A percentile compares a stretch with the other conserved stretches of the same genome.
Conservation (phyloP, 1,284 basidiomycete species). For the Cutaneotrichosporon sp. region DNA sequence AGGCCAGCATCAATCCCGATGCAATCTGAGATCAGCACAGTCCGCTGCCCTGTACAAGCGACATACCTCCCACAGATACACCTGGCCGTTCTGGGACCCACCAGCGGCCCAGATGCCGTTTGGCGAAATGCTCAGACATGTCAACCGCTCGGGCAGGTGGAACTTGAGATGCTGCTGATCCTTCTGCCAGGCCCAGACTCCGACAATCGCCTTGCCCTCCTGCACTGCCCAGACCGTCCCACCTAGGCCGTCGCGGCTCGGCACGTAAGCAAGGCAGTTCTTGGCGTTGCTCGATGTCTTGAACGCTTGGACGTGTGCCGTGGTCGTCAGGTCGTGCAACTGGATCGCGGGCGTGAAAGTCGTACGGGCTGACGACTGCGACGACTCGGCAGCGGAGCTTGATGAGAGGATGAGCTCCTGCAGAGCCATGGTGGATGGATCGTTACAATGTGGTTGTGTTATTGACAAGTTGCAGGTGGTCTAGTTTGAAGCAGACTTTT, state of each 20-base stretch:
- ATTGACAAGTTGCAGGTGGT: conserved; percentile 1
- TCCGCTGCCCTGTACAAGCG: background rate
- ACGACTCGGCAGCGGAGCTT: conserved; percentile 35
- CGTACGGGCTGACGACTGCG: conserved; percentile 24
- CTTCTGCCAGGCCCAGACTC: conserved; percentile 58
- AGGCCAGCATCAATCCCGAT: conserved; percentile 82
- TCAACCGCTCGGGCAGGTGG: conserved; percentile 83
- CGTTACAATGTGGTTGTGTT: background rate
- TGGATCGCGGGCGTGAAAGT: conserved; percentile 48
- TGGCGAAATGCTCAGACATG: conserved; percentile 72
- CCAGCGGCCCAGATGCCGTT: conserved; percentile 77
- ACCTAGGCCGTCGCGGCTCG: conserved; percentile 43
- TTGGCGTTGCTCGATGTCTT: conserved; percentile 46
- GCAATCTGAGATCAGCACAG: conserved; percentile 61
- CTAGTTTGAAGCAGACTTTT: conserved; percentile 9
- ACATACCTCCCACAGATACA: conserved; percentile 92
- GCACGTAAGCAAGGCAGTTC: conserved; percentile 42
- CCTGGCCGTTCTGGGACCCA: conserved; percentile 80
- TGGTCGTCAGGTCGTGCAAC: conserved; percentile 51
- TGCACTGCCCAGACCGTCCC: conserved; percentile 53
- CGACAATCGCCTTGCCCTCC: conserved; percentile 52
- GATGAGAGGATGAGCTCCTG: conserved; percentile 50
- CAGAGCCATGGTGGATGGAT: conserved; percentile 29
- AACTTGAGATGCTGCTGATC: conserved; percentile 84
- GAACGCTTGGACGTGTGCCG: conserved; percentile 50